Conservation (phyloP, 1,284 basidiomycete genomes). For the Heterobasidion annosum region DNA sequence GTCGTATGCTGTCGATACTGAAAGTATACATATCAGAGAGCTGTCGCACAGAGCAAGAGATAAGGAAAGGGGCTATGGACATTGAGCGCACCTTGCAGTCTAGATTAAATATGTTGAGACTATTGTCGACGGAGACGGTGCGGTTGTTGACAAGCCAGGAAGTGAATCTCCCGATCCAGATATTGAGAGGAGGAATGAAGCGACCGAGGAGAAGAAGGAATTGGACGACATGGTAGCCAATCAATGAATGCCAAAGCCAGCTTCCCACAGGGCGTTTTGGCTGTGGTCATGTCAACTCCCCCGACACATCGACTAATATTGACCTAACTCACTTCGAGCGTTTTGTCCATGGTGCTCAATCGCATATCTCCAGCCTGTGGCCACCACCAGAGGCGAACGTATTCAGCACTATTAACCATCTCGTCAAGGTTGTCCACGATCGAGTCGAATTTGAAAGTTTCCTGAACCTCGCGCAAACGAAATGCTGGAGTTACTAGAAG, state of each 20-base stretch:
- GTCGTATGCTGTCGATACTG: conserved; percentile 86
- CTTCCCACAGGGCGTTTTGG: conserved; percentile 39
- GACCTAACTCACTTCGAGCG: conserved; percentile 53
- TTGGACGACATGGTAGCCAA: conserved; percentile 75
- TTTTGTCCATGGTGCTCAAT: conserved; percentile 69
- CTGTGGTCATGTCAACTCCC: conserved; percentile 17
- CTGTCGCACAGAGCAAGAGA: neutral
- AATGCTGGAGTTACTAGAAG: conserved; percentile 81
- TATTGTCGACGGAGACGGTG: conserved; percentile 58
- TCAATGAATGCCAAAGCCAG: conserved; percentile 62
- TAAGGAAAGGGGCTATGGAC: conserved; percentile 4
- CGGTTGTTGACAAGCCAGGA: conserved; percentile 50
- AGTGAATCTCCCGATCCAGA: conserved; percentile 43
- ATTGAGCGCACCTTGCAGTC: conserved; percentile 61
- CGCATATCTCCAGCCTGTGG: conserved; percentile 73
- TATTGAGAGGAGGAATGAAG: conserved; percentile 45
- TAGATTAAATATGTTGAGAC: conserved; percentile 75
- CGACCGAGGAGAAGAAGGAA: conserved; percentile 69
- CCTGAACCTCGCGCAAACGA: conserved; percentile 72
- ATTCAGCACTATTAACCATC: conserved; percentile 65
- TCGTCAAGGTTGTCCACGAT: conserved; percentile 46
- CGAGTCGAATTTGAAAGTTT: conserved; percentile 59
- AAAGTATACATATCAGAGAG: conserved; percentile 12
- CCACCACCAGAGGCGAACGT: conserved; percentile 95
- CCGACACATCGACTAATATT: neutral